phyloP scores from a whole-genome alignment of 768 basidiomycete species.

The Dacryopinax primogenitus region DNA sequence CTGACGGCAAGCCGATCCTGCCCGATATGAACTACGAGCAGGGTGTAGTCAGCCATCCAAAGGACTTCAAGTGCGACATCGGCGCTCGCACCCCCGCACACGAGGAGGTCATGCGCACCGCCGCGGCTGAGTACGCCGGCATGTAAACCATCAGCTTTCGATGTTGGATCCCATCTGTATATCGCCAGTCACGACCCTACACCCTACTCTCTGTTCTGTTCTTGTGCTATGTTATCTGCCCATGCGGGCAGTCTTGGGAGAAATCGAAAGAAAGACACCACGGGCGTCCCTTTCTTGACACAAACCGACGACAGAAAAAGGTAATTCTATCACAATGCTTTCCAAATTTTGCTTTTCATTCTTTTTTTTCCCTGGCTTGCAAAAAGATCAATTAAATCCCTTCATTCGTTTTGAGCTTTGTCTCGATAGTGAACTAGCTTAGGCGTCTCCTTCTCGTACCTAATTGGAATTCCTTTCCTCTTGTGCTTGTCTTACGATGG shows the following conservation, averaged over 20 bases:
- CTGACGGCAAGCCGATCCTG: slow-evolving; percentile 1
- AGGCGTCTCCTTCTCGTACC: background rate
- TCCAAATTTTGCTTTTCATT: background rate
- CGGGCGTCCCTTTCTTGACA: background rate
- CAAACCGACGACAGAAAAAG: background rate
- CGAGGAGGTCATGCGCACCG: background rate
- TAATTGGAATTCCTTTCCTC: background rate
- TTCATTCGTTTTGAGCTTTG: background rate
- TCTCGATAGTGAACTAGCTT: background rate
- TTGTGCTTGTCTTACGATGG: background rate
- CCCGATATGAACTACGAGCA: background rate
- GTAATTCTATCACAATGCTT: background rate
- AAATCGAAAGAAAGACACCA: background rate
- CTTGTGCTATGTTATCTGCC: background rate
- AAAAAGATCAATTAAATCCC: background rate
- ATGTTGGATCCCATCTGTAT: background rate
- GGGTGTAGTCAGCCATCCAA: slow-evolving; percentile 6
- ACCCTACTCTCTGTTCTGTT: background rate
- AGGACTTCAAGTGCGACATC: slow-evolving; percentile 9
- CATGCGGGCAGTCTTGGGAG: background rate
- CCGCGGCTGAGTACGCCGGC: slow-evolving; percentile 2
- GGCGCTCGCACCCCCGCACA: background rate
- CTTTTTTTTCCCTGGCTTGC: background rate
- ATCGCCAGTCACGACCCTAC: background rate
- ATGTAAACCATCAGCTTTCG: background rate